Evolutionary conservation across 352 stramenopile genomes (phyloP).

Genomic region (Globisporangium uncinulatum): DNA sequence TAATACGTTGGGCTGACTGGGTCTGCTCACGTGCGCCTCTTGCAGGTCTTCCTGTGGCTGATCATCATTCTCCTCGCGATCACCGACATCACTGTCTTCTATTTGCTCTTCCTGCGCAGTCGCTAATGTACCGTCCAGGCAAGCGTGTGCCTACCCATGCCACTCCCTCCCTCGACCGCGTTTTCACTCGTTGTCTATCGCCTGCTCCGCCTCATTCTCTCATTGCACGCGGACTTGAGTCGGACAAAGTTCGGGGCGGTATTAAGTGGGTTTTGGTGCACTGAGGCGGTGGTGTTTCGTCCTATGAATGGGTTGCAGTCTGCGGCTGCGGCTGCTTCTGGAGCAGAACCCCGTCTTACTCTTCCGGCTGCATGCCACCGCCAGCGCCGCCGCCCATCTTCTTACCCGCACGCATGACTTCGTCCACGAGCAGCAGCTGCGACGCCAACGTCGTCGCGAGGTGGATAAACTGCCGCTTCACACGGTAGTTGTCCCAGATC

Average conservation of each 20-base stretch:
- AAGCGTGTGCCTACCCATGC: neutral
- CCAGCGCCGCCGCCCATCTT: slow-evolving; percentile 88
- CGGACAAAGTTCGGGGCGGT: no score
- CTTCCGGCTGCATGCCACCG: slow-evolving; percentile 48
- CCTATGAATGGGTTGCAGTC: no score
- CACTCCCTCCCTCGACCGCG: neutral
- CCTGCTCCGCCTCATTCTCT: neutral
- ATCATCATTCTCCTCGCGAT: slow-evolving; percentile 60
- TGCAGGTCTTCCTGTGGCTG: slow-evolving; percentile 45
- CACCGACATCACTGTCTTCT: slow-evolving; percentile 75
- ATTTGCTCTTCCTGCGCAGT: slow-evolving; percentile 75
- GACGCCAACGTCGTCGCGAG: slow-evolving; percentile 97
- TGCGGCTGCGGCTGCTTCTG: no score
- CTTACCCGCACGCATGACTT: slow-evolving; percentile 99
- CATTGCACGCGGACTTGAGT: neutral
- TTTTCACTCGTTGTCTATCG: neutral
- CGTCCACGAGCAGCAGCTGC: slow-evolving; percentile 98
- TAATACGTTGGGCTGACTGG: no score
- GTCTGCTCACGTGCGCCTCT: no score
- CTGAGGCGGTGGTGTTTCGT: no score
- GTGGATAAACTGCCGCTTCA: slow-evolving; percentile 99
- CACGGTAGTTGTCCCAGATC: slow-evolving; percentile 98
- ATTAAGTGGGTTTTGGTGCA: no score
- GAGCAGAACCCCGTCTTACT: slow-evolving; percentile 30
- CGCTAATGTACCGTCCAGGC: slow-evolving; percentile 1